phyloP scores from a whole-genome alignment of 371 early-diverging fungal genomes.

The Apophysomyces trapeziformis region DNA sequence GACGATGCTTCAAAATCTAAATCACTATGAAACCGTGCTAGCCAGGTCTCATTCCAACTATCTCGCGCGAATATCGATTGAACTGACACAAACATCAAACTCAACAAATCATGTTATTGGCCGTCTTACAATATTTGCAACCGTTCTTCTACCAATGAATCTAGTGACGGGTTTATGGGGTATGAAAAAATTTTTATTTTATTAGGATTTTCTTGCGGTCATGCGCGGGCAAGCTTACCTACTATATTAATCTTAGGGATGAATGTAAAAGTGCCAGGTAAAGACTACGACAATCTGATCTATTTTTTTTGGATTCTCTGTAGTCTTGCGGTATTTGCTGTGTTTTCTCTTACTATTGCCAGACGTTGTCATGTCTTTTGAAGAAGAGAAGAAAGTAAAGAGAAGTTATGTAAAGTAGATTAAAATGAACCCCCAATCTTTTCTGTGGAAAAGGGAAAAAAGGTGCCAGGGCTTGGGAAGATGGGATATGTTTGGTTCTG shows the following conservation, averaged over 20 bases:
- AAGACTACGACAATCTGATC: conserved; percentile 51
- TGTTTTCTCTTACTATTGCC: conserved; percentile 39
- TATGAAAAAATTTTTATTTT: conserved; percentile 1
- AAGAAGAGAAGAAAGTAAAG: conserved; percentile 5
- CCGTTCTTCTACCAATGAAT: conserved; percentile 90
- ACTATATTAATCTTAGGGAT: conserved; percentile 46
- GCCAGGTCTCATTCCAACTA: conserved; percentile 93
- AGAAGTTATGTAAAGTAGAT: not conserved
- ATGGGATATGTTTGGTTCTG: conserved; percentile 3
- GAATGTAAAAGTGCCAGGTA: conserved; percentile 82
- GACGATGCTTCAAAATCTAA: conserved; percentile 90
- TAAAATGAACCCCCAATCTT: not conserved
- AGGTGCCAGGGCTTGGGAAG: not conserved
- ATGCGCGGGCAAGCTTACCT: not conserved
- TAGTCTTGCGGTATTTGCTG: conserved; percentile 42
- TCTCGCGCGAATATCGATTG: conserved; percentile 93
- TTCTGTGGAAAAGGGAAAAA: too few relatives aligned
- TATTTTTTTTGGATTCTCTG: conserved; percentile 51
- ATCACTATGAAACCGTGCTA: conserved; percentile 89
- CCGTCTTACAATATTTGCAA: conserved; percentile 87
- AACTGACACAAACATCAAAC: conserved; percentile 91
- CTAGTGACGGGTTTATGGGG: conserved; percentile 80
- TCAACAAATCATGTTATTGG: conserved; percentile 88
- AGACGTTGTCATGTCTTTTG: conserved; percentile 28
- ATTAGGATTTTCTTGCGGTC: not conserved